Conservation (phyloP, 495 filamentous ascomycete genomes). For the Podospora bellae-mahoneyi region DNA sequence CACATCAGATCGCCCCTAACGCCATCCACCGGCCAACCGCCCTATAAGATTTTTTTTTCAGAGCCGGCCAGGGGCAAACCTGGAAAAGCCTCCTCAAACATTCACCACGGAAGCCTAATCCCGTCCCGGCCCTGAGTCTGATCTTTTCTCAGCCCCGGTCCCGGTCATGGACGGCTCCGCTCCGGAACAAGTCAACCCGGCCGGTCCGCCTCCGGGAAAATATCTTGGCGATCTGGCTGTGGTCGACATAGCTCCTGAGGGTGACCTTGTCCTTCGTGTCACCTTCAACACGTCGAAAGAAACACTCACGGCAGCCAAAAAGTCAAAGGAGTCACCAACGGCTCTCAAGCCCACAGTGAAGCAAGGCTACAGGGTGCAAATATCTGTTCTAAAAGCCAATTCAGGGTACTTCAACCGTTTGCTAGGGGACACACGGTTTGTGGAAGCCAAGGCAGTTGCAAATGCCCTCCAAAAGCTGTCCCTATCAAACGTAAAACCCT, state of each 20-base stretch:
- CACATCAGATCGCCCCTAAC: not conserved
- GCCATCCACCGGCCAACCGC: not conserved
- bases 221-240: constrained; percentile 25
- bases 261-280: constrained; percentile 56
- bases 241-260: constrained; percentile 46
- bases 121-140: not conserved
- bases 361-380: constrained; percentile 39
- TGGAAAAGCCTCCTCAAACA: not conserved
- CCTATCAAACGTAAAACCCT: constrained; percentile 40
- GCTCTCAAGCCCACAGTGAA: constrained; percentile 34
- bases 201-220: constrained; percentile 5
- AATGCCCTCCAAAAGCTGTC: constrained; percentile 43
- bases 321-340: constrained; percentile 23
- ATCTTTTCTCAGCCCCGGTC: not conserved
- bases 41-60: not conserved
- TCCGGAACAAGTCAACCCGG: constrained; percentile 15
- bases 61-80: not conserved
- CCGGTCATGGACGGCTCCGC: constrained; percentile 25
- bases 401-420: constrained; percentile 61
- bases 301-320: constrained; percentile 16
- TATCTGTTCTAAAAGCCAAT: constrained; percentile 39
- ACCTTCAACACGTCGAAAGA: constrained; percentile 49
- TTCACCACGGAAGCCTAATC: not conserved
- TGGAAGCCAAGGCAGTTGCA: constrained; percentile 48
- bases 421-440: constrained; percentile 48